These are phyloP conservation scores for Sorghum bicolor DNA, from an alignment of 176 grass and related monocot genomes.

Conservation along the genomic window Sorghum_bicolor_NCBIv3 NC_012873.2:56598001-56598500, in stretches of 20 bases:
- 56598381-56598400: neutral
- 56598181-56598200: neutral
- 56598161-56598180: neutral
- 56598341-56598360: neutral
- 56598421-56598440: neutral
- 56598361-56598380: neutral
- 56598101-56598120: neutral
- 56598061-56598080: neutral
- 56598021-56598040: too few relatives aligned
- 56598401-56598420: neutral
- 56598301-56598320: neutral
- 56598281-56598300: neutral
- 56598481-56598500: too few relatives aligned
- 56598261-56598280: neutral
- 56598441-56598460: neutral
- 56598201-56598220: neutral
- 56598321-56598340: neutral
- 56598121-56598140: too few relatives aligned
- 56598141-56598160: too few relatives aligned
- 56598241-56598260: neutral
- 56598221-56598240: neutral
- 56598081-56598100: neutral
- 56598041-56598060: constrained; percentile 53
- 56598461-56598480: neutral
- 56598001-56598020: too few relatives aligned